Evolutionary conservation across 805 yeast genomes (phyloP).

Genomic region (Tetrapisispora taiwanensis): DNA sequence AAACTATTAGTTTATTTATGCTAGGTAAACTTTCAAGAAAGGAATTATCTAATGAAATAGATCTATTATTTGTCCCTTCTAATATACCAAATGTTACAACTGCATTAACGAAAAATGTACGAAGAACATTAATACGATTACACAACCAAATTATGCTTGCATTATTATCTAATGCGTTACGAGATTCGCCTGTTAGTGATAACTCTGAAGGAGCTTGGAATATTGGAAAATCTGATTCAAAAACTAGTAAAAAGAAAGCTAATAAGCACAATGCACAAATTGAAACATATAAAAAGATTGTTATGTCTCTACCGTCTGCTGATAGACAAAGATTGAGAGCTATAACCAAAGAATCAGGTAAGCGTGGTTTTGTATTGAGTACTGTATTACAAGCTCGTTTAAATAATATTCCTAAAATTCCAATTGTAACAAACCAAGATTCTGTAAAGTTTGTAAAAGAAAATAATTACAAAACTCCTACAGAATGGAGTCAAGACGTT

Average conservation of each 20-base stretch:
- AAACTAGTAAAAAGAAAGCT: constrained; percentile 34
- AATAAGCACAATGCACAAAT: constrained; percentile 56
- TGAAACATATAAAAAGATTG: constrained; percentile 73
- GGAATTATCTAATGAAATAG: constrained; percentile 56
- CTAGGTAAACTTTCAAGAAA: constrained; percentile 68
- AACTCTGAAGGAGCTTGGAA: constrained; percentile 54
- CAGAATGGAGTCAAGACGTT: constrained; percentile 89
- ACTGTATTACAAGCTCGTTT: constrained; percentile 61
- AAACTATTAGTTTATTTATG: constrained; percentile 62
- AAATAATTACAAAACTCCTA: constrained; percentile 33
- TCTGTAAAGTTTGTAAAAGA: constrained; percentile 25
- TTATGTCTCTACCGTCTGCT: constrained; percentile 72
- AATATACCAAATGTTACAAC: constrained; percentile 1
- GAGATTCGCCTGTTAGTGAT: constrained; percentile 62
- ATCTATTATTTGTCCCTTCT: constrained; percentile 35
- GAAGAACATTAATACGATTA: constrained; percentile 27
- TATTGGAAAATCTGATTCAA: constrained; percentile 38
- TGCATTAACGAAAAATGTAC: constrained; percentile 1
- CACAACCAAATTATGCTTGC: constrained; percentile 80
- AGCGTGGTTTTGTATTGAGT: constrained; percentile 62
- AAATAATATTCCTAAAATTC: constrained; percentile 59
- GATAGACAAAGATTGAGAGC: constrained; percentile 79
- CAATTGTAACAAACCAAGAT: constrained; percentile 40
- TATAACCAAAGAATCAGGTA: constrained; percentile 75
- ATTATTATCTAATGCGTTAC: constrained; percentile 72